phyloP scores from a whole-genome alignment of 768 basidiomycete genomes.

The Mycena amicta region DNA sequence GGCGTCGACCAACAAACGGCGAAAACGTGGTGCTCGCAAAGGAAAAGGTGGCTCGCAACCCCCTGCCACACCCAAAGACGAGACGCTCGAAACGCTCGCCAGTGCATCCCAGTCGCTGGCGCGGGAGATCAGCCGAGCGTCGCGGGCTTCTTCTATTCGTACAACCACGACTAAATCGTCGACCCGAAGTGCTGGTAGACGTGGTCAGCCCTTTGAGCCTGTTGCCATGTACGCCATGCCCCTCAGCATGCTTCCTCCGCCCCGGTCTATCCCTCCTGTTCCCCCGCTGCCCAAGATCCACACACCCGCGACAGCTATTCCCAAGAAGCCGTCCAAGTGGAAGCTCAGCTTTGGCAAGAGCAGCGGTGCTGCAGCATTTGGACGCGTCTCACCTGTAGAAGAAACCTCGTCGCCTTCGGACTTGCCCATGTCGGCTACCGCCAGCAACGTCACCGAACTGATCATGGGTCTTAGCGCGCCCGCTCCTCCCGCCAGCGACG shows the following conservation, averaged over 20 bases:
- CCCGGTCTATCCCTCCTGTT: conserved; percentile 16
- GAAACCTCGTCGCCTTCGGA: conserved; percentile 29
- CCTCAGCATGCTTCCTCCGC: conserved; percentile 31
- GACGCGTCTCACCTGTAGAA: conserved; percentile 42
- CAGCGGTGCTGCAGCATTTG: conserved; percentile 41
- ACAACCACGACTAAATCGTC: conserved; percentile 35
- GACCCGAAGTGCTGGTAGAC: conserved; percentile 26
- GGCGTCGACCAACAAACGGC: conserved; percentile 73
- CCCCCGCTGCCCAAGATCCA: conserved; percentile 18
- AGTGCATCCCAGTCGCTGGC: conserved; percentile 81
- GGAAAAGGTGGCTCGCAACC: conserved; percentile 61
- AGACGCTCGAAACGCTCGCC: conserved; percentile 70
- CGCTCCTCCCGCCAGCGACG: conserved; percentile 11
- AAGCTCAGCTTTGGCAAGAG: conserved; percentile 74
- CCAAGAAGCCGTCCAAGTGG: conserved; percentile 88
- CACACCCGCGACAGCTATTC: conserved; percentile 32
- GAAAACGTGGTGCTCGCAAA: conserved; percentile 85
- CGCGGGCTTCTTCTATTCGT: conserved; percentile 47
- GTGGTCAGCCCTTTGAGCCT: conserved; percentile 42
- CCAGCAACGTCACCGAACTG: conserved; percentile 74
- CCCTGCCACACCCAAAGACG: conserved; percentile 46
- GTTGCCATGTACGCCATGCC: conserved; percentile 49
- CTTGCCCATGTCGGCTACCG: conserved; percentile 62
- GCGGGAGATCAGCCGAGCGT: conserved; percentile 77
- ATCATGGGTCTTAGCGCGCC: conserved; percentile 70